Percentiles rank a stretch among this genome's conserved stretches.
Evolutionary conservation across 805 yeast species (phyloP).

Genomic region (Nakazawaea holstii): DNA sequence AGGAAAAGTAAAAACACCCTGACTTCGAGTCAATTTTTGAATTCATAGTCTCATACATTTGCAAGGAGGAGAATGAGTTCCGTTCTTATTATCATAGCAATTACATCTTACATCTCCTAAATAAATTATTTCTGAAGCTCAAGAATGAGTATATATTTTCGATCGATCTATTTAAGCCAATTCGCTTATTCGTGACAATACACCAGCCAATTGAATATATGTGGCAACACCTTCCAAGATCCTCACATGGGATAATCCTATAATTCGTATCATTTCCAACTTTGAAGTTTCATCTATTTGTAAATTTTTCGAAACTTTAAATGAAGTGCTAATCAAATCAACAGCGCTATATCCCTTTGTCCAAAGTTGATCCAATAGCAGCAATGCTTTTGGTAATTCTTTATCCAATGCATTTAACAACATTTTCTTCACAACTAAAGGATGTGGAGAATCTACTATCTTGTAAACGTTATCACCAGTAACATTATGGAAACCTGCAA

Average conservation of each 20-base stretch:
- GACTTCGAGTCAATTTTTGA: too few relatives aligned
- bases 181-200: conserved; percentile 56
- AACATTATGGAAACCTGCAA: conserved; percentile 90
- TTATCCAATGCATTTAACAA: conserved; percentile 39
- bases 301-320: conserved; percentile 78
- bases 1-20: too few relatives aligned
- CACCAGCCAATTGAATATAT: conserved; percentile 78
- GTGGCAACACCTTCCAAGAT: conserved; percentile 91
- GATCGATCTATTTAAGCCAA: not conserved
- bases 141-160: not conserved
- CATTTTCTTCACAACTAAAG: conserved; percentile 73
- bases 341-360: conserved; percentile 87
- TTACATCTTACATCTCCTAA: too few relatives aligned
- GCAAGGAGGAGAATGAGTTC: too few relatives aligned
- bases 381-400: conserved; percentile 61
- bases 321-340: conserved; percentile 87
- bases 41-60: too few relatives aligned
- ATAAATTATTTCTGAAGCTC: too few relatives aligned
- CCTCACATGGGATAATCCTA: conserved; percentile 89
- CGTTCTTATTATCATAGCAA: too few relatives aligned
- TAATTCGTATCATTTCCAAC: conserved; percentile 74
- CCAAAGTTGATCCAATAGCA: conserved; percentile 69
- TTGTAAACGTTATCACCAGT: conserved; percentile 89
- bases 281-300: conserved; percentile 64
- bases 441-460: conserved; percentile 96